Percentiles rank a stretch among this genome's conserved stretches.
phyloP scores from a whole-genome alignment of 371 early-diverging fungal genomes.

The Apophysomyces sp. region DNA sequence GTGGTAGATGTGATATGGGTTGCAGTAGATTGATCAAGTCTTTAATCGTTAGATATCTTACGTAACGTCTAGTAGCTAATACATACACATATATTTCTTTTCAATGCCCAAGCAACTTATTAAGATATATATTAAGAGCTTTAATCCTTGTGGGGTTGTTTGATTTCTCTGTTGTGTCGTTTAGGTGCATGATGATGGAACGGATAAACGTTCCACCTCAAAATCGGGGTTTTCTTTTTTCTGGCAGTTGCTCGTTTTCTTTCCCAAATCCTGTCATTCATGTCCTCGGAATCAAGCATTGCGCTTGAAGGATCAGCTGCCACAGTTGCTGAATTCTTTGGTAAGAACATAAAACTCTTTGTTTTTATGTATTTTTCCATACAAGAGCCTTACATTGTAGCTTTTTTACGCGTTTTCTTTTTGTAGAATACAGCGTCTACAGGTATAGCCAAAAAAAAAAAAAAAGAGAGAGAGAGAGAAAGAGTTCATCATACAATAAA shows the following conservation, averaged over 20 bases:
- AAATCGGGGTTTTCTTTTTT: too few species aligned
- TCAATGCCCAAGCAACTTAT: too few species aligned
- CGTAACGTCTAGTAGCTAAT: too few species aligned
- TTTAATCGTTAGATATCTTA: too few species aligned
- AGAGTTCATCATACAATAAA: background rate
- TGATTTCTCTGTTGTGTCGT: too few species aligned
- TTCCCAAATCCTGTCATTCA: background rate
- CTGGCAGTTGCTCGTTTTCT: background rate
- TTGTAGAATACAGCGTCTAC: constrained; percentile 73
- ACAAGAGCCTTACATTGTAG: background rate
- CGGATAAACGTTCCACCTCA: too few species aligned
- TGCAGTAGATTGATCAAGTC: too few species aligned
- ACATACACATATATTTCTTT: too few species aligned
- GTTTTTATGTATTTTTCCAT: background rate
- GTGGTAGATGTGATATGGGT: too few species aligned
- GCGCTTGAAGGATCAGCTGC: constrained; percentile 13
- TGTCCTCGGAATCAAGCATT: constrained; percentile 1
- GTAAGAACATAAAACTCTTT: background rate
- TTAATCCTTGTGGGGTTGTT: too few species aligned
- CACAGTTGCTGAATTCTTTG: constrained; percentile 23
- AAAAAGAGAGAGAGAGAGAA: background rate
- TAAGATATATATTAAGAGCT: too few species aligned
- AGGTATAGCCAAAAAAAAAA: constrained; percentile 50
- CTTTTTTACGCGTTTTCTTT: background rate
- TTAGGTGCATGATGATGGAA: too few species aligned